phyloP scores from a whole-genome alignment of 345 rosid genomes.

The Eutrema yunnanense region DNA sequence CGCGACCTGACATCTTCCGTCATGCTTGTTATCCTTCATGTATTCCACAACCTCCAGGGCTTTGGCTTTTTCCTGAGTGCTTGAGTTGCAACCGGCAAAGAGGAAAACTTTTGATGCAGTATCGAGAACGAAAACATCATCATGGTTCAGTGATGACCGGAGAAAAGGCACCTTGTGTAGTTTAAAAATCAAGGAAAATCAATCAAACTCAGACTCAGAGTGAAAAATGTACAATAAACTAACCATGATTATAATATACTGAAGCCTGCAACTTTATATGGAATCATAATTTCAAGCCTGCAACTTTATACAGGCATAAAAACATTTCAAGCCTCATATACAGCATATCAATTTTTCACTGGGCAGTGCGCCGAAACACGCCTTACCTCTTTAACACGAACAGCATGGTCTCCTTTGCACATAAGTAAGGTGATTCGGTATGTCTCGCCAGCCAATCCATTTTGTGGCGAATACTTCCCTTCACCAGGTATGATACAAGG shows the following conservation, averaged over 20 bases:
- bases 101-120: conserved; percentile 77
- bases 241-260: too few relatives aligned
- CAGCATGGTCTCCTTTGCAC: conserved; percentile 81
- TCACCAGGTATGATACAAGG: conserved; percentile 81
- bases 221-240: too few relatives aligned
- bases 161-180: conserved; percentile 60
- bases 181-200: not conserved
- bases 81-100: conserved; percentile 81
- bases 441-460: conserved; percentile 31
- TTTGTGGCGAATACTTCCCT: conserved; percentile 47
- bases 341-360: not conserved
- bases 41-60: conserved; percentile 71
- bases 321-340: too few relatives aligned
- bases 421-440: conserved; percentile 47
- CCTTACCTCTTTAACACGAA: conserved; percentile 79
- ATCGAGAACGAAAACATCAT: conserved; percentile 73
- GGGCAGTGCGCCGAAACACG: not conserved
- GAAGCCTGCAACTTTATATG: too few relatives aligned
- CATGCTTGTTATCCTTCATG: conserved; percentile 70
- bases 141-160: conserved; percentile 78
- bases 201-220: conserved; percentile 1
- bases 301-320: not conserved
- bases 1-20: conserved; percentile 71
- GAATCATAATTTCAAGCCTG: not conserved
- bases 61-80: conserved; percentile 82